Evolutionary conservation across 1,284 basidiomycete genomes (phyloP), one percentile per base, ranked within the genome.

Genomic region (Phaffia rhodozyma): DNA sequence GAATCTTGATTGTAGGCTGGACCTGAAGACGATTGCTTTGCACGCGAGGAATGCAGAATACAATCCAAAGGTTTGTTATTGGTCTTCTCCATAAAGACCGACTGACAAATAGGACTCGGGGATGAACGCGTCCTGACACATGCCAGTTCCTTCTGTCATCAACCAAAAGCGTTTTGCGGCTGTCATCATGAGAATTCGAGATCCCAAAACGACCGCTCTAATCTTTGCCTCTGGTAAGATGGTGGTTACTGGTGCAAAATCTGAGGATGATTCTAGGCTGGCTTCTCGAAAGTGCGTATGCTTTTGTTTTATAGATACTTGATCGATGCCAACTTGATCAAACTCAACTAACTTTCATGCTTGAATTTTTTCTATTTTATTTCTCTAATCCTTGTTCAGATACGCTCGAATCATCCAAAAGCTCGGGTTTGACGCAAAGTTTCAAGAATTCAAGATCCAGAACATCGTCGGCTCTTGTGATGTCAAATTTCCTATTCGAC

Each of bases 181-280:
- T 67, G 96, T 98, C 69, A 98, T 98, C 78, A 98, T 99, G 96
- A 91, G 96, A 78, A 98, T 99, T 74, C 91, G 96, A 71, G 94
- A 98, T 72, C 96, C 96, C 65, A 98, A 98, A 82, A 99, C 96
- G 65, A 98, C 96, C 51, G 96, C 96, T 16, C 84, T 99, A 69
- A 98, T 98, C 77, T 98, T 99, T 77, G 96, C 96, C 34, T 97
- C 92, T 61, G 96, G 96, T 75, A 98, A 98, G 83, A 98, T 99
- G 91, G 96, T 98, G 74, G 94, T 97, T 66, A 98, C 96, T 29
- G 96, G 96, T 75, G 96, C 96, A 62, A 98, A 98, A 82, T 91
- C 88, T 47, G 96, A 99, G 78, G 96, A 98, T 76, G 94, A 98
- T 75, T 93, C 91, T 70, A 84, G 93, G 63, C 79, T 99, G 64